Evolutionary conservation across 2,329 filamentous ascomycete species (phyloP), one percentile per base, ranked within the genome.

Genomic region (Boeremia lycopersici): DNA sequence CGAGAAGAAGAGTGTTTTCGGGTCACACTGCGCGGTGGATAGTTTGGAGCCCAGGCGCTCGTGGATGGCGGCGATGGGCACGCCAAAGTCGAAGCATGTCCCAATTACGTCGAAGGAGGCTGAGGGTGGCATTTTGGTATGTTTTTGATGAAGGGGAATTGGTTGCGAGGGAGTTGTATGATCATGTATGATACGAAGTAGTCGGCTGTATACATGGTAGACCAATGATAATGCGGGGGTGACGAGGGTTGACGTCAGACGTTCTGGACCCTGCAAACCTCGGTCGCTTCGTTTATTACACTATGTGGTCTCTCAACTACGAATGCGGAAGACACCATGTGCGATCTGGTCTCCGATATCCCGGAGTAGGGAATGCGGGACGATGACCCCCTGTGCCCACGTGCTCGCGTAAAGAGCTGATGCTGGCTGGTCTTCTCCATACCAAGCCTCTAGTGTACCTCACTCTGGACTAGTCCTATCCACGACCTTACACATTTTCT

Each of bases 71-170:
- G 26, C 6, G 17, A 68, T 67, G 36, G 65, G 65, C 2, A 30
- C 52, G 6, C 40, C 25, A 43, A 68, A 68, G 17, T 55, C 54
- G 52, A 67, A 67, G 15, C 65, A 68, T 6, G 65, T 68, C 31
- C 65, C 65, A 36, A 68, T 68, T 6, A 68, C 62, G 30, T 68
- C 65, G 48, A 68, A 68, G 28, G 59, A 68, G 13, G 61, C 62
- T 9, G 65, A 68, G 31, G 45, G 59, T 6, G 61, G 35, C 65
- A 68, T 64, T 48, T 33, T 45, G n/a, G 17, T 13, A 4, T 29
- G 11, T 33, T 19, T 19, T 25, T 19, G 41, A 9, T n/a, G 13
- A 11, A 10, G 12, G 1, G 6, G 23, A 11, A 33, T 30, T 30
- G 23, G 6, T 29, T 39, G 28, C 1, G 11, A 10, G n/a, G 4